Percentiles rank a stretch among this genome's conserved stretches.
phyloP scores from a whole-genome alignment of 2,329 filamentous ascomycete species.

The Graphilbum fragrans region DNA sequence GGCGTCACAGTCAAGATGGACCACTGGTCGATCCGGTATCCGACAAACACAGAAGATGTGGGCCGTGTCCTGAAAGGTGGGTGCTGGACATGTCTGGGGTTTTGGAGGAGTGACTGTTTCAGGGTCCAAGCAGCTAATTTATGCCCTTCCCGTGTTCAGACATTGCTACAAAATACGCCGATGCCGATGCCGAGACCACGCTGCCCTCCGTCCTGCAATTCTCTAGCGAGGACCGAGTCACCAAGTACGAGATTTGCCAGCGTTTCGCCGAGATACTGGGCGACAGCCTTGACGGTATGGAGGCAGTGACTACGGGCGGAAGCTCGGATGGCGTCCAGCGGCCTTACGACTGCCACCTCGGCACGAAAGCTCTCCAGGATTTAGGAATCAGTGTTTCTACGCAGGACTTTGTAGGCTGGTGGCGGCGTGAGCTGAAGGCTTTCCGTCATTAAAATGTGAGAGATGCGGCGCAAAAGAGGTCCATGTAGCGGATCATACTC shows the following conservation, averaged over 20 bases:
- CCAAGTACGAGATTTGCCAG: constrained; percentile 82
- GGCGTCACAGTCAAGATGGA: constrained; percentile 62
- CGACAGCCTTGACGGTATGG: constrained; percentile 54
- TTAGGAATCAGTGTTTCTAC: constrained; percentile 65
- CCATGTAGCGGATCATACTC: too few relatives aligned
- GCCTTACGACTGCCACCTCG: constrained; percentile 81
- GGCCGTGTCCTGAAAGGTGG: constrained; percentile 43
- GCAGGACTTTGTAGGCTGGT: constrained; percentile 70
- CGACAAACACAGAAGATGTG: constrained; percentile 82
- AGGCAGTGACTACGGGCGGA: constrained; percentile 58
- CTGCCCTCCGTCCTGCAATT: constrained; percentile 71
- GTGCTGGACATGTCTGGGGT: neutral
- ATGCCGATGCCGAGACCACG: constrained; percentile 28
- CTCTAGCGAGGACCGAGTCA: constrained; percentile 73
- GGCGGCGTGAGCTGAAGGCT: constrained; percentile 52
- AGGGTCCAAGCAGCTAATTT: neutral
- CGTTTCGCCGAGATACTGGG: constrained; percentile 70
- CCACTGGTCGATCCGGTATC: constrained; percentile 73
- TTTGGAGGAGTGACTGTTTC: neutral
- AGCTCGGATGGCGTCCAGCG: constrained; percentile 61
- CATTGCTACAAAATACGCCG: constrained; percentile 56
- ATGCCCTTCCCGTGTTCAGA: constrained; percentile 30
- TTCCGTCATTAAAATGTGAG: constrained; percentile 41
- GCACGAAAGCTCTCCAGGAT: constrained; percentile 59
- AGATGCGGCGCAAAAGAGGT: too few relatives aligned